Percentiles rank a stretch among this genome's conserved stretches.
Conservation (phyloP, 2,329 filamentous ascomycete genomes). For the Phialocephala subalpina region DNA sequence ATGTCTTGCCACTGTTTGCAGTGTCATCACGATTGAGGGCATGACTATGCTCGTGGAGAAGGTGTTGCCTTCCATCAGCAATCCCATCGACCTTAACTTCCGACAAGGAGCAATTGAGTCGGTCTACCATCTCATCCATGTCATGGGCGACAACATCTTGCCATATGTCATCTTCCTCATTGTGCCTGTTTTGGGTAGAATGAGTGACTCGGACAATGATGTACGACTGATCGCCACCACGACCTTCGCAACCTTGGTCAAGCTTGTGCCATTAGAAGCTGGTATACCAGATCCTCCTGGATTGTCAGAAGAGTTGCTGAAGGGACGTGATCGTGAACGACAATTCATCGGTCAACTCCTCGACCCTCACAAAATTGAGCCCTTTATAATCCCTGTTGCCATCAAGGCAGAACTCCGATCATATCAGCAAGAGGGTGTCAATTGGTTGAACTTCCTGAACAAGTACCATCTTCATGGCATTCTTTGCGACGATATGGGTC, state of each 20-base stretch:
- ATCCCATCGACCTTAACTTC: conserved; percentile 85
- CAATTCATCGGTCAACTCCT: conserved; percentile 97
- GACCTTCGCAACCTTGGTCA: conserved; percentile 95
- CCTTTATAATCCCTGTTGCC: conserved; percentile 90
- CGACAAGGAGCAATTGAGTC: conserved; percentile 94
- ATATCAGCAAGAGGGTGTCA: conserved; percentile 98
- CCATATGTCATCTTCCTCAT: conserved; percentile 99
- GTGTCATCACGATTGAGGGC: conserved; percentile 91
- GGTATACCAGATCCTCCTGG: conserved; percentile 97
- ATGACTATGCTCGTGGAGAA: conserved; percentile 97
- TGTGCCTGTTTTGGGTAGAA: conserved; percentile 93
- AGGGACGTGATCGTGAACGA: conserved; percentile 90
- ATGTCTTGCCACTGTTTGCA: conserved; percentile 96
- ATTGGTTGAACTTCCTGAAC: conserved; percentile 98
- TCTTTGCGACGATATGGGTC: conserved; percentile 98
- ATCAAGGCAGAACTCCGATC: conserved; percentile 97
- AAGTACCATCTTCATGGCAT: conserved; percentile 98
- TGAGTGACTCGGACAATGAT: conserved; percentile 98
- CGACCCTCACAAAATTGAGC: conserved; percentile 95
- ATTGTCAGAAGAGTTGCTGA: conserved; percentile 84
- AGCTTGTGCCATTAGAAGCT: conserved; percentile 94
- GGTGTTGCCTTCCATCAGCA: conserved; percentile 90
- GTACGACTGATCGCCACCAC: conserved; percentile 94
- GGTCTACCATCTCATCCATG: conserved; percentile 95
- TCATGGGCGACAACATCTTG: conserved; percentile 96